Evolutionary conservation across 192 early-diverging fungal species (phyloP), one percentile per base, ranked within the genome.

Genomic region (Spinellus fusiger): DNA sequence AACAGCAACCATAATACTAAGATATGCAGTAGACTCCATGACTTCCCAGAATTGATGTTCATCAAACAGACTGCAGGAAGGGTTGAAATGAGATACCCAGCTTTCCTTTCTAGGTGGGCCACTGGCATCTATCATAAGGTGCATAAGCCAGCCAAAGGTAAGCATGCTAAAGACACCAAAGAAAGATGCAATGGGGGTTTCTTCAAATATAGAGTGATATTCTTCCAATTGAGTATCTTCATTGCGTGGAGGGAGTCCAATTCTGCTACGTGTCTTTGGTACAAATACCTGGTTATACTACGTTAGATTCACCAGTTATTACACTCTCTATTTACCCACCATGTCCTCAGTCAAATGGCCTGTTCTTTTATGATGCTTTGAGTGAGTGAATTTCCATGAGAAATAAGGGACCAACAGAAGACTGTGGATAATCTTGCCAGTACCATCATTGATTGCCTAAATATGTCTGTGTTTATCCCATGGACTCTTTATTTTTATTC

Each of bases 371-470:
- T 98, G 95, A 80, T 98, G 95, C 70, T 82, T 86, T 33, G 86
- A 90, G 74, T 98, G 95, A 26, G 89, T 83, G 77, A 86, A 85
- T 69, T 88, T 86, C 95, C 95, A 98, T 28, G 95, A 89, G 74
- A 88, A 90, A 77, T 84, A 98, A 16, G 95, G 95, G 29, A 98
- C 95, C 49, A 98, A 78, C 20, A 95, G 78, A 52, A 85, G 77
- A 34, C 90, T 82, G 84, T 98, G 95, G 59, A 98, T 75, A 31
- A 98, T 75, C 76, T 78, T 93, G 0, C 95, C 95, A 48, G 93
- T 91, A 25, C 80, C 68, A 71, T 96, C 88, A 79, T 95, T 93
- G 69, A 96, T 72, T n/a, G 82, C 35, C 64, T 68, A 57, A 31
- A 28, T 8, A 32, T 34, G 28, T 28, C 26, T 51, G 5, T 32